Percentiles rank a stretch among this genome's conserved stretches.
Conservation (phyloP, 2,329 filamentous ascomycete species). For the Pleurostoma richardsiae region DNA sequence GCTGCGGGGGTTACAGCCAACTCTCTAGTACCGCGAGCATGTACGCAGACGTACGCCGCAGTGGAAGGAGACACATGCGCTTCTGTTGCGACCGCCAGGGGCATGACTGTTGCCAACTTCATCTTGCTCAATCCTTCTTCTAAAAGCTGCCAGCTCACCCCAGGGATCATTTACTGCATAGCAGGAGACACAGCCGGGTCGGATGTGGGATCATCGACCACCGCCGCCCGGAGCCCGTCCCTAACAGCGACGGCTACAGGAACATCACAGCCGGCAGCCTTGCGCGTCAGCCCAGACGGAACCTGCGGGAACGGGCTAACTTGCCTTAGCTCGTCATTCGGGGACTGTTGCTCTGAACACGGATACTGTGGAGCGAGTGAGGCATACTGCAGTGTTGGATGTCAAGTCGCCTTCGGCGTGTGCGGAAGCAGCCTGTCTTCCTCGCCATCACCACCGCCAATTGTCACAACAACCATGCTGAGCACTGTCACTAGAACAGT, state of each 20-base stretch:
- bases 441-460: not conserved
- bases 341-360: not conserved
- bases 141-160: not conserved
- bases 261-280: not conserved
- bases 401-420: not conserved
- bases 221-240: not conserved
- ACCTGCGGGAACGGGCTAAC: not conserved
- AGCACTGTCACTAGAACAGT: not conserved
- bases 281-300: not conserved
- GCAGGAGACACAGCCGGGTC: not conserved
- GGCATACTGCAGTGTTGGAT: not conserved
- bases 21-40: not conserved
- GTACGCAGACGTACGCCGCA: not conserved
- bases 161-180: not conserved
- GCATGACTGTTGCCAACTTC: not conserved
- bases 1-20: no score
- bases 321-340: not conserved
- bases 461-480: not conserved
- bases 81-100: not conserved
- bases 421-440: not conserved
- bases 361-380: not conserved
- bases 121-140: not conserved
- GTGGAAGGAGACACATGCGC: not conserved
- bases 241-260: not conserved
- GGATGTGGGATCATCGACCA: not conserved